Conservation (phyloP, 371 early-diverging fungal species). For the Caulochytrium protostelioides region DNA sequence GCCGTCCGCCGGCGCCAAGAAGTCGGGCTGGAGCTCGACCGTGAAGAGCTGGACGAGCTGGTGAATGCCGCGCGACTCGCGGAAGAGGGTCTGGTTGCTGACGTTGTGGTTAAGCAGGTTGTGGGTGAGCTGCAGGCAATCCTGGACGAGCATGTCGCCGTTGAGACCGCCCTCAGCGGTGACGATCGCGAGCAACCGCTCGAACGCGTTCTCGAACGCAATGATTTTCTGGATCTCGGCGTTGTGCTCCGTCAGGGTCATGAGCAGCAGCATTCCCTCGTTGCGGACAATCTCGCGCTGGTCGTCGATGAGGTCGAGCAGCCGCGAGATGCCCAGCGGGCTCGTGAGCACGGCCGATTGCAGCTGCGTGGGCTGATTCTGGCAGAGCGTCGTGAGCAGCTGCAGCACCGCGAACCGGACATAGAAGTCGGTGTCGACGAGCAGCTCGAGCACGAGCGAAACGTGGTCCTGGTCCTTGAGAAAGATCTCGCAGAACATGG, state of each 20-base stretch:
- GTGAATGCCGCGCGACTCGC: slow-evolving; percentile 82
- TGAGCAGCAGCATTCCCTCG: slow-evolving; percentile 73
- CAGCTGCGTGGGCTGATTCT: slow-evolving; percentile 39
- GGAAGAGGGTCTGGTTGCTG: slow-evolving; percentile 81
- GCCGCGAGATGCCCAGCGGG: slow-evolving; percentile 71
- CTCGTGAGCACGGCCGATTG: slow-evolving; percentile 67
- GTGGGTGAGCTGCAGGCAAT: slow-evolving; percentile 72
- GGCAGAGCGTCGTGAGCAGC: slow-evolving; percentile 47
- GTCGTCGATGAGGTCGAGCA: slow-evolving; percentile 81
- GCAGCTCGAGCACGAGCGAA: slow-evolving; percentile 48
- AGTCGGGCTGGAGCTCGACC: too few species aligned
- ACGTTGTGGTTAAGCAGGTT: slow-evolving; percentile 80
- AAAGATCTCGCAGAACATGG: slow-evolving; percentile 18
- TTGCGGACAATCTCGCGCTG: slow-evolving; percentile 82
- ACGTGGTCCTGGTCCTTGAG: slow-evolving; percentile 6
- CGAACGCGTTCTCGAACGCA: slow-evolving; percentile 91
- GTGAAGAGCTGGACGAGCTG: slow-evolving; percentile 27
- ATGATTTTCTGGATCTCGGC: slow-evolving; percentile 93
- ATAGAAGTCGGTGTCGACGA: slow-evolving; percentile 79
- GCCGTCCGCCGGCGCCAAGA: not conserved
- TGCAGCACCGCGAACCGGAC: slow-evolving; percentile 72
- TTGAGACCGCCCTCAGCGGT: slow-evolving; percentile 76
- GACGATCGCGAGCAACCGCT: slow-evolving; percentile 59
- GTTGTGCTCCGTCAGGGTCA: slow-evolving; percentile 63
- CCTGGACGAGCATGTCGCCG: slow-evolving; percentile 87